phyloP scores from a whole-genome alignment of 129 eudicot species.

The Solidago caesia region DNA sequence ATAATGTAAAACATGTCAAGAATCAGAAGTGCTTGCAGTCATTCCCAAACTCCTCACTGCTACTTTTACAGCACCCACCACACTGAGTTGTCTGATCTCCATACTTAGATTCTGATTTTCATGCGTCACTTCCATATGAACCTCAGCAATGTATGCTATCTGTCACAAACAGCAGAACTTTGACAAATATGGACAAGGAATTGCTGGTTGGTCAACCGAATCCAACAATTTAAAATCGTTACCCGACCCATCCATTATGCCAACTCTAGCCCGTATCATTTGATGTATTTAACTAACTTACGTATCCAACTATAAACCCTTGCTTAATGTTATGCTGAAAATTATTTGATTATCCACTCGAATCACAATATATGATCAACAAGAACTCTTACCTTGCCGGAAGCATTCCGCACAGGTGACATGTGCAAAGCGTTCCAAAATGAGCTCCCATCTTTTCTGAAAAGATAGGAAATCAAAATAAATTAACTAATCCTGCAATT shows the following conservation, averaged over 20 bases:
- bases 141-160: constrained; percentile 79
- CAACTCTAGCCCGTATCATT: background rate
- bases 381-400: constrained; percentile 64
- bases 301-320: background rate
- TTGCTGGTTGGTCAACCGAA: background rate
- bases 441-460: constrained; percentile 73
- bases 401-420: constrained; percentile 83
- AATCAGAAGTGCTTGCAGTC: constrained; percentile 32
- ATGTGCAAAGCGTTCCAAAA: constrained; percentile 83
- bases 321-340: background rate
- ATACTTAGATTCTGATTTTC: constrained; percentile 41
- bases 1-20: background rate
- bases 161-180: constrained; percentile 21
- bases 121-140: constrained; percentile 48
- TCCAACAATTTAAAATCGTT: background rate
- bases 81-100: constrained; percentile 65
- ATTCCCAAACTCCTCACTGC: constrained; percentile 77
- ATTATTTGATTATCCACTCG: background rate
- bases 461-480: background rate
- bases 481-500: background rate
- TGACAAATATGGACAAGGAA: background rate
- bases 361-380: background rate
- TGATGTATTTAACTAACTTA: background rate
- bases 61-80: constrained; percentile 82
- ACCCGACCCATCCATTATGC: background rate